Base-by-base conservation (phyloP, 148 eudicot species). In the Chenopodium suecicum region DNA sequence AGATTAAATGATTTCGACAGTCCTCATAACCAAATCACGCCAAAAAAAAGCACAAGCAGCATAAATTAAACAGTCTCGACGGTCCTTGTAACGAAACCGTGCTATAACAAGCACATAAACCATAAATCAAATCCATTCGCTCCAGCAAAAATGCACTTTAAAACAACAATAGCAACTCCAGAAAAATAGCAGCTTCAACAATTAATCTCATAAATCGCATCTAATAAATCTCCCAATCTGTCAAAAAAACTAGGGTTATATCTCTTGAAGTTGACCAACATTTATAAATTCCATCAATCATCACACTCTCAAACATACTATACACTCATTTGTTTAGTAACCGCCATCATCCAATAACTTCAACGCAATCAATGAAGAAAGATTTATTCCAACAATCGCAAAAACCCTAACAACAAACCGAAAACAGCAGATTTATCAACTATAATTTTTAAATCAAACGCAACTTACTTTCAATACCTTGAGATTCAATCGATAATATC, bases 391-490 rank as follows among this genome's bases (percentile, higher is more conserved):
- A 31, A 6, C 17, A 81, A 12, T 48, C 62, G 29, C 17, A 31
- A 66, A 41, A 64, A 48, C 64, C 46, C 65, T 46, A 66, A 10
- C 50, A 70, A 37, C 65, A 70, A 79, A 79, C 31, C 71, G 2
- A 10, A 52, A 52, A 52, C 56, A 52, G 16, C 16, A 41, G 8
- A 56, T 17, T 22, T 1, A 62, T 4, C 23, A 62, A 62, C 66
- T 62, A 46, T 74, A 31, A 22, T 6, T 22, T 6, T 22, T 22
- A 65, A 66, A 32, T 68, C 12, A 47, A 25, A 37, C 25, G 34
- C 14, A 50, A 76, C 41, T 34, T 75, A 75, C 66, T 46, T 69
- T 76, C 29, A 69, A 76, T 69, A 82, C 79, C 58, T 37, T 74
- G 12, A 70, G 78, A 81, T 74, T 70, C 63, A 60, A 58, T 9